Evolutionary conservation across 2,329 filamentous ascomycete genomes (phyloP), one percentile per base, ranked within the genome.

Genomic region (Calonectria henricotiae): DNA sequence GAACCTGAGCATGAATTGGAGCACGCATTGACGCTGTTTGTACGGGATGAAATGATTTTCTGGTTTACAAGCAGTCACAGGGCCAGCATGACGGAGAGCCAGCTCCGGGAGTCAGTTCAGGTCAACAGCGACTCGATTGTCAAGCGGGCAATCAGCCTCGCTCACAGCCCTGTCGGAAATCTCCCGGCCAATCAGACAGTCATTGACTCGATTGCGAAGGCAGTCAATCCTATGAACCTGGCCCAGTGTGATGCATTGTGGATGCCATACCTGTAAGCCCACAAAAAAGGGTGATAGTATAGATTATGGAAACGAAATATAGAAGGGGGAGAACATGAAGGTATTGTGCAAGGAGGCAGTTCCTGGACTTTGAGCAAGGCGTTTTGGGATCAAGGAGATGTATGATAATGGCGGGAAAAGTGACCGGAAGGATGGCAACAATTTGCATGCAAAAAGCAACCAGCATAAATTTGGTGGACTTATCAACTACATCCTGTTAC

Each of bases 11-110:
- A 90, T 78, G 95, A 98, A 82, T 89, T 99, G n/a, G 96, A 98
- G 80, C 95, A 98, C 82, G 94, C 97, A 70, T 89, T 99, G 61
- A 94, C 92, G 67, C 90, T 99, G 69, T 98, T 98, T 82, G 96
- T 99, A 72, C 91, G 96, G 7, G 96, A 99, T 79, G 96, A 99
- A 84, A 97, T 99, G 89, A 95, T 96, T 74, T 97, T 95, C 84
- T 99, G 96, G 96, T 95, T 95, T 76, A 97, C 93, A 3, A 93
- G 91, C 74, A 89, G 86, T 73, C 94, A 97, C 80, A 90, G 94
- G 13, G 81, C 79, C 46, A 79, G 76, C 20, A 83, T 84, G 58
- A 82, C 81, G 51, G 91, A 94, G 69, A 89, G 87, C 37, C 91
- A 94, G 79, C 86, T 97, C 60, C 87, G 94, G 25, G 94, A 96